phyloP scores from a whole-genome alignment of 768 basidiomycete genomes.

The Polyporus arcularius region DNA sequence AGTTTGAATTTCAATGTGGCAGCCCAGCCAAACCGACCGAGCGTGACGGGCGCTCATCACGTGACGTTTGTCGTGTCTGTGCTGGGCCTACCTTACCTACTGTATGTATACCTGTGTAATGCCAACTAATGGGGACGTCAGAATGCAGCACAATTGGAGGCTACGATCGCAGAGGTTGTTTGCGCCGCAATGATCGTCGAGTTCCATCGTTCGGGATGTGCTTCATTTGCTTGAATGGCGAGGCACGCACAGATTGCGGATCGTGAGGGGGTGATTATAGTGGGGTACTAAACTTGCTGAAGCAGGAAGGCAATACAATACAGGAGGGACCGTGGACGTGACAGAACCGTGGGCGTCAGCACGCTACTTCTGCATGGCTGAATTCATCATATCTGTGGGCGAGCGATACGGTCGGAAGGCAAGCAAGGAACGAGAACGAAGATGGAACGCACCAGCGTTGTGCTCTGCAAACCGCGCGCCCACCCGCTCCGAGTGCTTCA shows the following conservation, averaged over 20 bases:
- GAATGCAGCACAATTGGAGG: background rate
- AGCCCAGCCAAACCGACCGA: no score
- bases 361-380: slow-evolving; percentile 11
- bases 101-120: slow-evolving; percentile 1
- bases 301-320: slow-evolving; percentile 14
- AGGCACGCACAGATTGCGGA: background rate
- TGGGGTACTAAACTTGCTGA: slow-evolving; percentile 9
- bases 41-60: no score
- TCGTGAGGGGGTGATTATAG: slow-evolving; percentile 6
- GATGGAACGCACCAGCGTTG: slow-evolving; percentile 75
- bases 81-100: no score
- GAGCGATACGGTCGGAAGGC: background rate
- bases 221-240: background rate
- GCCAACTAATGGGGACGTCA: background rate
- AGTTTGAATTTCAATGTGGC: no score
- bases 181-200: no score
- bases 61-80: no score
- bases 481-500: slow-evolving; percentile 94
- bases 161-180: background rate
- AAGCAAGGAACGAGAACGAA: background rate
- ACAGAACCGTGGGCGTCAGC: background rate
- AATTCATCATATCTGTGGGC: slow-evolving; percentile 20
- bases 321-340: background rate
- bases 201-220: background rate
- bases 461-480: slow-evolving; percentile 90